These are phyloP conservation scores for Daldinia grandis DNA, from an alignment of 495 filamentous ascomycete species.

Conservation along the genomic window DNA sequence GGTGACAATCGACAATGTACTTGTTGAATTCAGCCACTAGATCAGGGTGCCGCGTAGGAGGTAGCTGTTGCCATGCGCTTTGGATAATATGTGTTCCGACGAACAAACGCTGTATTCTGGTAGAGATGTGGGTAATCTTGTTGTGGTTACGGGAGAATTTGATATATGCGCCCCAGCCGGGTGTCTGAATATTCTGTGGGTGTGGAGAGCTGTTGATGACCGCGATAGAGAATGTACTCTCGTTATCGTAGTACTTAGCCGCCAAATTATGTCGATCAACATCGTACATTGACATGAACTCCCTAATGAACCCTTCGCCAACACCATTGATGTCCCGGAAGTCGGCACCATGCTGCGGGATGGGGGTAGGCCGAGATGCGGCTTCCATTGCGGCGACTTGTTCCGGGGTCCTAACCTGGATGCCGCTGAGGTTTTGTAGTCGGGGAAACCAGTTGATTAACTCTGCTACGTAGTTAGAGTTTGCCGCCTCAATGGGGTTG, in stretches of 20 bases:
- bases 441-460: slow-evolving; percentile 82
- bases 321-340: slow-evolving; percentile 81
- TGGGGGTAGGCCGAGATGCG: slow-evolving; percentile 58
- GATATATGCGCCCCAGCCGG: slow-evolving; percentile 76
- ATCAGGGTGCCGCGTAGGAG: slow-evolving; percentile 78
- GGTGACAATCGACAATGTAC: slow-evolving; percentile 85
- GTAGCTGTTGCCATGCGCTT: slow-evolving; percentile 72
- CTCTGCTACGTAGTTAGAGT: slow-evolving; percentile 71
- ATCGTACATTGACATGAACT: slow-evolving; percentile 81
- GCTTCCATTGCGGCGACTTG: slow-evolving; percentile 63
- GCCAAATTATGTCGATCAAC: slow-evolving; percentile 69
- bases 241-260: slow-evolving; percentile 75
- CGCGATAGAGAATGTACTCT: slow-evolving; percentile 80
- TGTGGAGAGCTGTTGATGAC: slow-evolving; percentile 70
- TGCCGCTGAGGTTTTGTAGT: slow-evolving; percentile 74
- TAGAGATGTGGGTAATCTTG: slow-evolving; percentile 66
- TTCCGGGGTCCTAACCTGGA: slow-evolving; percentile 73
- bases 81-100: slow-evolving; percentile 71
- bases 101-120: slow-evolving; percentile 70
- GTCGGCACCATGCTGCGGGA: slow-evolving; percentile 72
- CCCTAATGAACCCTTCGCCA: slow-evolving; percentile 74
- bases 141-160: slow-evolving; percentile 82
- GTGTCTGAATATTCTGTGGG: slow-evolving; percentile 54
- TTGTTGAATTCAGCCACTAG: slow-evolving; percentile 66
- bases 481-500: slow-evolving; percentile 73